phyloP scores from a whole-genome alignment of 2,329 filamentous ascomycete genomes.

The Saccharata proteae region DNA sequence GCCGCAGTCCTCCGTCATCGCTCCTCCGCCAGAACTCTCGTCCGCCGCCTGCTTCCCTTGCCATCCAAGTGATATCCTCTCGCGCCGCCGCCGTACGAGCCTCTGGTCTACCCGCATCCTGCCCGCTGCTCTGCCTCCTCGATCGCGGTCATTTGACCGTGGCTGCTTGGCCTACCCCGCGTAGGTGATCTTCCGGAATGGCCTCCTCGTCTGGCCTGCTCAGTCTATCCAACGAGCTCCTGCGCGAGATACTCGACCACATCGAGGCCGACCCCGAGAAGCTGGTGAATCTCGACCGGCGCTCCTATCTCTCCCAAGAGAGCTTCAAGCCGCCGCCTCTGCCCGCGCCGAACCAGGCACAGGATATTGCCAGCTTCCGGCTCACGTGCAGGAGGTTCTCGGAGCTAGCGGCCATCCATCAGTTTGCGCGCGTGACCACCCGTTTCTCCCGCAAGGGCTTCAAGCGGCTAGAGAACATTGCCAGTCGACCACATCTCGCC shows the following conservation, averaged over 20 bases:
- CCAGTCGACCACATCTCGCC: slow-evolving; percentile 37
- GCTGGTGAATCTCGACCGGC: slow-evolving; percentile 36
- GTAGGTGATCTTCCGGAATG: slow-evolving; percentile 15
- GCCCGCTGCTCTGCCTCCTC: background rate
- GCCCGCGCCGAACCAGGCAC: slow-evolving; percentile 29
- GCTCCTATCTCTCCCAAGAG: slow-evolving; percentile 40
- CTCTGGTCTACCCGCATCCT: background rate
- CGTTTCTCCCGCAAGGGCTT: slow-evolving; percentile 40
- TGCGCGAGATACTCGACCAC: slow-evolving; percentile 38
- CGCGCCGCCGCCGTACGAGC: background rate
- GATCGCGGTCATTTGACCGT: slow-evolving; percentile 7
- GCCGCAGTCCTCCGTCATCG: background rate
- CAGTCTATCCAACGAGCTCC: slow-evolving; percentile 37
- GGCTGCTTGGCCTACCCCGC: slow-evolving; percentile 18
- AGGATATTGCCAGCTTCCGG: slow-evolving; percentile 35
- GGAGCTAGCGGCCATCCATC: slow-evolving; percentile 37
- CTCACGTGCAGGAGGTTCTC: slow-evolving; percentile 38
- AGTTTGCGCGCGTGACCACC: slow-evolving; percentile 40
- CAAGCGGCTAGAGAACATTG: slow-evolving; percentile 36
- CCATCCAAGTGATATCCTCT: background rate
- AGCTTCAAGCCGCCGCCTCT: slow-evolving; percentile 35
- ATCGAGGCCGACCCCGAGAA: slow-evolving; percentile 41
- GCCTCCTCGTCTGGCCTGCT: slow-evolving; percentile 13
- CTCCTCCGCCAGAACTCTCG: slow-evolving; percentile 1
- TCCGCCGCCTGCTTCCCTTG: background rate